These are phyloP conservation scores for Cryptococcus sp. DNA, from an alignment of 1,284 basidiomycete species.

Conservation along the genomic window DNA sequence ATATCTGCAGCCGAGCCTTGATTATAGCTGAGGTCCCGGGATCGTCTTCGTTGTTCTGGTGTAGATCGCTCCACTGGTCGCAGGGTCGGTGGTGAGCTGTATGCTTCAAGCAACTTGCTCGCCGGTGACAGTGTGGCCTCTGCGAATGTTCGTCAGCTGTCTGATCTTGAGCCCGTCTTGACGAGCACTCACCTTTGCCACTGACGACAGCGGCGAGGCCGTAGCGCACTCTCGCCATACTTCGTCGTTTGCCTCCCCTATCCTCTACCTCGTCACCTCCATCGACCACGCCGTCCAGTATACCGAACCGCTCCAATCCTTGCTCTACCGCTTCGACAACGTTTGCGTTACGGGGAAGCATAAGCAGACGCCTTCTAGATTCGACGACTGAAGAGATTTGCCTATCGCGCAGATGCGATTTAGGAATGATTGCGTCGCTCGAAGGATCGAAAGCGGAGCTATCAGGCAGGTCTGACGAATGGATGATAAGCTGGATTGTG, in stretches of 20 bases:
- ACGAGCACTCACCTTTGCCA: slow-evolving; percentile 62
- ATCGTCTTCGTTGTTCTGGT: slow-evolving; percentile 75
- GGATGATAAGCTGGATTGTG: slow-evolving; percentile 80
- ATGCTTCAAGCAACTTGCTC: slow-evolving; percentile 81
- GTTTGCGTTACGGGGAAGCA: slow-evolving; percentile 89
- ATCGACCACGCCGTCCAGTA: slow-evolving; percentile 91
- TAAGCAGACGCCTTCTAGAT: slow-evolving; percentile 72
- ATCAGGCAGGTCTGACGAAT: slow-evolving; percentile 86
- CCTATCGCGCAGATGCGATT: slow-evolving; percentile 24
- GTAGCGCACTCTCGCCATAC: slow-evolving; percentile 76
- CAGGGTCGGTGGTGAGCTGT: slow-evolving; percentile 70
- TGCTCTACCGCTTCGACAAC: slow-evolving; percentile 95
- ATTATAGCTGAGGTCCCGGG: slow-evolving; percentile 74
- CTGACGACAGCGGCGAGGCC: slow-evolving; percentile 63
- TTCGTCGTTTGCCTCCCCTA: slow-evolving; percentile 76
- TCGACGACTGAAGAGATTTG: slow-evolving; percentile 17
- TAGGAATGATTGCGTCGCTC: slow-evolving; percentile 86
- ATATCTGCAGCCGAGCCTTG: slow-evolving; percentile 74
- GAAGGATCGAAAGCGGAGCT: slow-evolving; percentile 89
- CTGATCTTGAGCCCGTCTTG: not conserved
- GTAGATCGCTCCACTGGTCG: slow-evolving; percentile 64
- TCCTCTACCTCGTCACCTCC: slow-evolving; percentile 97
- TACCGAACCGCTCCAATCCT: slow-evolving; percentile 87
- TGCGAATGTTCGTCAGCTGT: slow-evolving; percentile 42
- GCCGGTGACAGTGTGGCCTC: slow-evolving; percentile 75